phyloP scores from a whole-genome alignment of 345 rosid genomes.

The Excoecaria agallocha region DNA sequence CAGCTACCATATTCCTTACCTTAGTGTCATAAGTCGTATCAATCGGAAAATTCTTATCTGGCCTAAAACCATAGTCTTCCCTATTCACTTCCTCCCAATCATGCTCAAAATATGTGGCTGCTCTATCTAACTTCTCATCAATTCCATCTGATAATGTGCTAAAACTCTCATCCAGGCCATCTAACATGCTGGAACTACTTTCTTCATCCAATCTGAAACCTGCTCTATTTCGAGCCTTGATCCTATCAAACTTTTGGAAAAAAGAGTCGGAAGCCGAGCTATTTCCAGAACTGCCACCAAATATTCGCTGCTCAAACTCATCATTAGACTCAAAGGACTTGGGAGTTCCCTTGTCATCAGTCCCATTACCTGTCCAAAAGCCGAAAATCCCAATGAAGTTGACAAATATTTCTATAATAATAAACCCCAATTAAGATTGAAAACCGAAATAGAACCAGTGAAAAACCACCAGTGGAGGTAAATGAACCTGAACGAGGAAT shows the following conservation, averaged over 20 bases:
- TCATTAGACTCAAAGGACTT: conserved; percentile 24
- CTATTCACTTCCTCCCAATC: conserved; percentile 29
- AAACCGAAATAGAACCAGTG: background rate
- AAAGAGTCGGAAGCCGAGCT: conserved; percentile 20
- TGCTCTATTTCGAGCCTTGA: background rate
- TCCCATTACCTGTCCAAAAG: conserved; percentile 3
- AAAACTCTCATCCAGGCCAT: conserved; percentile 9
- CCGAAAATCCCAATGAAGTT: background rate
- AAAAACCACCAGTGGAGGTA: background rate
- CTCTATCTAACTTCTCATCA: conserved; percentile 45
- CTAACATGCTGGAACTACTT: background rate
- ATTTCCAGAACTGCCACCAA: conserved; percentile 26
- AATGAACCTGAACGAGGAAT: conserved; percentile 31
- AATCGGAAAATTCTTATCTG: conserved; percentile 28
- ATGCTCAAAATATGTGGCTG: conserved; percentile 35
- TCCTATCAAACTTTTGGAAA: conserved; percentile 17
- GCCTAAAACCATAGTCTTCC: conserved; percentile 41
- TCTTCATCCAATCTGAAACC: background rate
- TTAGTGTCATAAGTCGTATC: conserved; percentile 33
- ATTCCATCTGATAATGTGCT: conserved; percentile 41
- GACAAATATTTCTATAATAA: background rate
- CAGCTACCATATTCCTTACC: conserved; percentile 27
- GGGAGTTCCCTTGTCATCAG: background rate
- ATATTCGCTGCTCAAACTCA: conserved; percentile 37
- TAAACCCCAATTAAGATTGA: background rate